Evolutionary conservation across 345 rosid genomes (phyloP), one percentile per base, ranked within the genome.

Genomic region (Cardiospermum halicacabum): DNA sequence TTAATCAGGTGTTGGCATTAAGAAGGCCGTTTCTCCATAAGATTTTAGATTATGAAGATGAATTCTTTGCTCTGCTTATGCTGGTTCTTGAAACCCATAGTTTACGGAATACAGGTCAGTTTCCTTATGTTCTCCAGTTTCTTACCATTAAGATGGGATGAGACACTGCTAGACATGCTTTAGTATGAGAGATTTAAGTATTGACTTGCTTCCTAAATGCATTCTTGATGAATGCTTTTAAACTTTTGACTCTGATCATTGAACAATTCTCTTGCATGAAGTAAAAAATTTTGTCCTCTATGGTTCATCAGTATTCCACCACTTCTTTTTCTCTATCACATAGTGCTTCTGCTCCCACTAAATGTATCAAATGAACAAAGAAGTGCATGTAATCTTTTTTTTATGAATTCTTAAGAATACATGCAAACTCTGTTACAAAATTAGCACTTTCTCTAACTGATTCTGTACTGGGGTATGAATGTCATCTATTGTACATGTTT

Each of bases 41-140:
- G 63, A 78, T 94, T 39, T 80, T 94, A 66, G 99, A 94, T 75
- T 87, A 81, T 39, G 99, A 94, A 60, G 99, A 94, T 72, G 99
- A 94, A 61, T 94, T 89, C 84, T 94, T 82, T 72, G 88, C 93
- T 64, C 65, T 85, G 67, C 87, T 94, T 67, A 89, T 89, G 97
- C 77, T 89, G 74, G 75, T 89, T 54, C 97, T 94, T 3, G 99
- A 94, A 76, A 80, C 86, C 34, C 99, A 91, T 73, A 94, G 99
- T 81, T 82, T 94, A 66, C 79, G 96, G 65, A 94, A 85, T 48
- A 91, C 99, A 80, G 99, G 99, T 89, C 64, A 25, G n/a, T 31
- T 32, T 53, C 73, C 7, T 32, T 61, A 26, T 32, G 13, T 30
- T 22, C 27, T 49, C 40, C 51, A 27, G 47, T 36, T 37, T 58